A percentile compares a stretch with the other conserved stretches of the same genome.
Evolutionary conservation across 768 basidiomycete species (phyloP).

Genomic region (Leccinellum rugosiceps): DNA sequence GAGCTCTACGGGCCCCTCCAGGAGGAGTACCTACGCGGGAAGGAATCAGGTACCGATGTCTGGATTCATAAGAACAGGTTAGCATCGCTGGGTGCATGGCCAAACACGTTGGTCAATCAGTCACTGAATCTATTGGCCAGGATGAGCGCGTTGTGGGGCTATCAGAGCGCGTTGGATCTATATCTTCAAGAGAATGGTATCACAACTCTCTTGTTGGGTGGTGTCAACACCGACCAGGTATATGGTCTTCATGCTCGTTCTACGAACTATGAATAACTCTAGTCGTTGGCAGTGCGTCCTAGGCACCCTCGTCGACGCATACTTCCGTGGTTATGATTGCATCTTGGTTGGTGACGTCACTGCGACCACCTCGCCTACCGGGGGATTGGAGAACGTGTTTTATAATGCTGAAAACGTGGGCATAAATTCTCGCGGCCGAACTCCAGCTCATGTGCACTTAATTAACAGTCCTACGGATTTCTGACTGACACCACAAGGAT

Average conservation of each 20-base stretch:
- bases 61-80: slow-evolving; percentile 75
- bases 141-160: slow-evolving; percentile 66
- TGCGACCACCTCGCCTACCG: slow-evolving; percentile 60
- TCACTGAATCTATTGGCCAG: slow-evolving; percentile 28
- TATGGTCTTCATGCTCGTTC: background rate
- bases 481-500: slow-evolving; percentile 38
- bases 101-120: background rate
- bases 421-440: background rate
- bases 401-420: slow-evolving; percentile 55
- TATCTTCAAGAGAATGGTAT: slow-evolving; percentile 63
- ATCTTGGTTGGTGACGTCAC: slow-evolving; percentile 54
- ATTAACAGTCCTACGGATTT: slow-evolving; percentile 49
- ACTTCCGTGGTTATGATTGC: slow-evolving; percentile 63
- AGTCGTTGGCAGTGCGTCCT: slow-evolving; percentile 48
- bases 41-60: slow-evolving; percentile 55
- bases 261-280: background rate
- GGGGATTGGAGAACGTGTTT: slow-evolving; percentile 55
- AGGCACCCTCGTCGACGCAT: slow-evolving; percentile 62
- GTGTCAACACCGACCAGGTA: slow-evolving; percentile 69
- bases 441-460: background rate
- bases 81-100: background rate
- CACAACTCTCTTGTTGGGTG: slow-evolving; percentile 57
- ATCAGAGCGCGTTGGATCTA: slow-evolving; percentile 58
- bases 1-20: slow-evolving; percentile 65
- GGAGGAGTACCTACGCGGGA: slow-evolving; percentile 48